Base-by-base conservation (phyloP, 1,284 basidiomycete genomes). In the Marasmius sp. region DNA sequence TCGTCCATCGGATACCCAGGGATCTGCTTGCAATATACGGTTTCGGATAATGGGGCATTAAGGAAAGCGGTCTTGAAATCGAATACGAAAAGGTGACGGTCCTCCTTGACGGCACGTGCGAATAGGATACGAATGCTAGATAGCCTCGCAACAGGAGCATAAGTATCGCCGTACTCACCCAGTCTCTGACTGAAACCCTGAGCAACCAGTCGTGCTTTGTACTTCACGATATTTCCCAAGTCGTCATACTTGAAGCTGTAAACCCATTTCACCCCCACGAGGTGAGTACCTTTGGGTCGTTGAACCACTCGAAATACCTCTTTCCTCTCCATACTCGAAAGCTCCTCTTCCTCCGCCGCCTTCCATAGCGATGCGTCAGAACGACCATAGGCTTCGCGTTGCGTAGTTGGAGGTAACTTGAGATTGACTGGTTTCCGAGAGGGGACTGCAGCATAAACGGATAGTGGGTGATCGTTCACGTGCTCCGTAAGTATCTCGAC, bases 51-150 rank as follows among this genome's bases (percentile, higher is more conserved):
- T 0, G 57, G 20, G 0, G 70, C 73, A 60, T 76, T 71, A 0
- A 78, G 69, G 60, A 73, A 77, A 0, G 75, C 77, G 5, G 67
- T 66, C 47, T 68, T 70, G 43, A 76, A 65, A 56, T 78, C 70
- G 9, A 71, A 68, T 3, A 37, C 51, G 33, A 61, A 59, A 1
- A 67, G 10, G 9, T 68, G 39, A 0, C 57, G 49, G 41, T 68
- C 61, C 10, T 63, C 37, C 3, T 49, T 49, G 3, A 49, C 48
- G 4, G 48, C 48, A 5, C 10, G 27, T 3, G 65, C 58, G 37
- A 67, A 62, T 41, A 68, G 27, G 2, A 57, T 16, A 12, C 62
- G 56, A 14, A 69, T 58, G 11, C 66, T 63, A 12, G 60, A 36
- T 16, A 59, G 41, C 36, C 62, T 47, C 0, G 63, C 65, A 0